Evolutionary conservation across 495 filamentous ascomycete species (phyloP), one percentile per base, ranked within the genome.

Genomic region (Aspergillus cristatus): DNA sequence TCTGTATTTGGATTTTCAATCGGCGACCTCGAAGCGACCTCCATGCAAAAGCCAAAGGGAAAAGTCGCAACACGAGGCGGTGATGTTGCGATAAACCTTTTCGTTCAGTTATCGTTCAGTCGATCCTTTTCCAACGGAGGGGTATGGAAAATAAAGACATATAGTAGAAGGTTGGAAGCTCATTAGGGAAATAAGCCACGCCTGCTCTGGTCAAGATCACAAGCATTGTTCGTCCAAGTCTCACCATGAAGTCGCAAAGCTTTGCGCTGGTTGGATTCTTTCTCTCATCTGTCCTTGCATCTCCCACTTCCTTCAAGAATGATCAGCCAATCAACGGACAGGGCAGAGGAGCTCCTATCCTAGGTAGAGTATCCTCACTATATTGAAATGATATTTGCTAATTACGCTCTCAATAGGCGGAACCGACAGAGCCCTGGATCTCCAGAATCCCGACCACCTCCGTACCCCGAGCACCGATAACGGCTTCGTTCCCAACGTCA

Each of bases 371-470:
- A 7, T 3, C 3, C 28, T 18, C 4, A 5, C 8, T 16, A 14
- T 12, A 8, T 8, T 16, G n/a, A 14, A 1, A 0, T 22, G 6
- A 0, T 2, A 35, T 1, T 14, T n/a, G n/a, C 26, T 11, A 4
- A 14, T 34, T 6, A 30, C 13, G 16, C 24, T 14, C 6, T 2
- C 7, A 11, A 18, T 34, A 60, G 60, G 60, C 7, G 58, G 60
- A 24, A 63, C 60, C 25, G 59, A 63, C 41, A 50, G 46, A 18
- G 37, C 54, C 13, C 25, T 58, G 24, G 76, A 78, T 38, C 50
- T 73, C 4, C 65, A 74, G 44, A 81, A 80, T 42, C 75, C 74
- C 0, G 74, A 78, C 39, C 74, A 76, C 40, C 63, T 83, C 7
- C 72, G 68, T 7, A 54, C 59, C 20, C 68, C 75, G 39, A 58